phyloP scores from a whole-genome alignment of 2,329 filamentous ascomycete genomes.

The Blastomyces percursus region DNA sequence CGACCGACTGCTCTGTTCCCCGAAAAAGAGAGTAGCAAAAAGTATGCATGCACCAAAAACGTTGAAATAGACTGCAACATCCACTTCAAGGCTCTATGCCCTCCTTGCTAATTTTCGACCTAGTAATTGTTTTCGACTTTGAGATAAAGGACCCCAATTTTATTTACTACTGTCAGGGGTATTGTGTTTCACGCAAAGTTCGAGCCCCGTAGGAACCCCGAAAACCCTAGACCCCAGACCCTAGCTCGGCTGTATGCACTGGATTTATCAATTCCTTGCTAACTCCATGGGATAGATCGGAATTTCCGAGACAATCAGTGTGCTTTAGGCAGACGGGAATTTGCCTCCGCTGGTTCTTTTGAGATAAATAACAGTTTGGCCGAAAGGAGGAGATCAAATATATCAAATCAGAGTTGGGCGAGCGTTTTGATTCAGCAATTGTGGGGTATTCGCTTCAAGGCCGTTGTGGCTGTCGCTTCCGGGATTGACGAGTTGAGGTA shows the following conservation, averaged over 20 bases:
- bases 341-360: neutral
- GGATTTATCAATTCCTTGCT: constrained; percentile 4
- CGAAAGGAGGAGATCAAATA: neutral
- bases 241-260: neutral
- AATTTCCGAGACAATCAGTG: neutral
- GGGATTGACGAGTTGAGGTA: neutral
- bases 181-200: neutral
- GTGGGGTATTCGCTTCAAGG: neutral
- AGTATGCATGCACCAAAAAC: neutral
- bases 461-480: neutral
- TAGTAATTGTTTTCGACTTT: neutral
- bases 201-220: neutral
- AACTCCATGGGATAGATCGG: neutral
- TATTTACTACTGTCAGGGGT: neutral
- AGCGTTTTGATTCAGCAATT: neutral
- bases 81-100: neutral
- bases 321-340: neutral
- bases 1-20: neutral
- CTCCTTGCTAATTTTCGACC: neutral
- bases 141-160: neutral
- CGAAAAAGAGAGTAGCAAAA: neutral
- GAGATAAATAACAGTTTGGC: neutral
- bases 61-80: neutral
- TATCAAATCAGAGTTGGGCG: neutral
- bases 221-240: neutral